Evolutionary conservation across 345 rosid species (phyloP).

Genomic region (Boechera retrofracta): DNA sequence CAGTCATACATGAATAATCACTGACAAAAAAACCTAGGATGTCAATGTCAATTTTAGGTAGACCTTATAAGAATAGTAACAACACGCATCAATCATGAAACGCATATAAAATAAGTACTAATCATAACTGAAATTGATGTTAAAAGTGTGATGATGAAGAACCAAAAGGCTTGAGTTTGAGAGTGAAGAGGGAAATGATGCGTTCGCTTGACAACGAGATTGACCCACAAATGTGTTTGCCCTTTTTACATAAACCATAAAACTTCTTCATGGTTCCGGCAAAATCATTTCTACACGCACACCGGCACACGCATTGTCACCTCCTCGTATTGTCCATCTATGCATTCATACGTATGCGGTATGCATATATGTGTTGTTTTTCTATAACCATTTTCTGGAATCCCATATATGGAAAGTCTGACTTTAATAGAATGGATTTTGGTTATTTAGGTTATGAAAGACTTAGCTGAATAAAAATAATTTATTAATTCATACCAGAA

Average conservation of each 20-base stretch:
- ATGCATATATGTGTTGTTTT: not conserved
- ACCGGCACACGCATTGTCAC: constrained; percentile 33
- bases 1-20: not conserved
- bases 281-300: constrained; percentile 33
- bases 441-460: not conserved
- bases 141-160: constrained; percentile 38
- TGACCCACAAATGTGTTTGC: constrained; percentile 28
- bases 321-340: constrained; percentile 3
- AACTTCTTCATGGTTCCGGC: constrained; percentile 39
- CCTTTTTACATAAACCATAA: constrained; percentile 27
- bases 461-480: not conserved
- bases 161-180: constrained; percentile 31
- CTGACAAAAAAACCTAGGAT: not conserved
- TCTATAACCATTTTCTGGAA: not conserved
- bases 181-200: constrained; percentile 28
- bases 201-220: constrained; percentile 33
- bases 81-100: constrained; percentile 26
- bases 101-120: constrained; percentile 20
- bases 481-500: not conserved
- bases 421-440: not conserved
- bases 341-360: not conserved
- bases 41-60: not conserved
- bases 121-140: constrained; percentile 4
- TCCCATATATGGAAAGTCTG: not conserved
- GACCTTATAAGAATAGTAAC: constrained; percentile 7